Evolutionary conservation across 305 asterid genomes (phyloP), one percentile per base, ranked within the genome.

Genomic region (Rubia tinctorum): DNA sequence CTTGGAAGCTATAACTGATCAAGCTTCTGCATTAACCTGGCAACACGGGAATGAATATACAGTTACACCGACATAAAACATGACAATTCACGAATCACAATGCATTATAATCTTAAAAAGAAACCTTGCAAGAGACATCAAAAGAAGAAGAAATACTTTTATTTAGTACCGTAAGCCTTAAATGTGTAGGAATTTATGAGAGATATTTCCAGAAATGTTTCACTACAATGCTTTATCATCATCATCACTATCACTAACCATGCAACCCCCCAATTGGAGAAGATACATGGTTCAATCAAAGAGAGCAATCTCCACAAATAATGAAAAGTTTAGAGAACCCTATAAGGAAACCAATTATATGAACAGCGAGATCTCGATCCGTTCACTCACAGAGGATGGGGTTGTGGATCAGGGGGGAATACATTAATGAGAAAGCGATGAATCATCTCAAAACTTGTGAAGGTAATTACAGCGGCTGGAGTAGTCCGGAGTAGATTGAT

Each of bases 401-500:
- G 81, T 69, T 88, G 96, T 23, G 93, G 84, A 81, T 89, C 98
- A 8, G 98, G 84, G 53, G 97, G 96, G 73, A 81, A 89, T 42
- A 77, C 8, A 55, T 84, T 83, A 43, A 91, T 83, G 25, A 91
- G 95, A 75, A 85, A 90, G 17, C 96, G 90, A 76, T 94, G 99
- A 75, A 94, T 94, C 96, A 91, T 90, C 82, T 95, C 99, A 68
- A 92, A 95, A 79, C 98, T 95, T 73, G 99, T 94, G 69, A 94
- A 94, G 11, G 99, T 94, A 70, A 94, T 94, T 18, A 89, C 97
- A 66, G 98, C 97, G 61, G 98, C 98, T 13, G 98, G 98, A 51
- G 98, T 94, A 53, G 97, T 91, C 77, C 99, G 84, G 73, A 94
- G 78, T 65, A 94, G 86, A 76, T 94, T 94, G 76, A 90, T 91